Evolutionary conservation across 1,284 basidiomycete species (phyloP).

Genomic region (Cryptococcus maquisensis): DNA sequence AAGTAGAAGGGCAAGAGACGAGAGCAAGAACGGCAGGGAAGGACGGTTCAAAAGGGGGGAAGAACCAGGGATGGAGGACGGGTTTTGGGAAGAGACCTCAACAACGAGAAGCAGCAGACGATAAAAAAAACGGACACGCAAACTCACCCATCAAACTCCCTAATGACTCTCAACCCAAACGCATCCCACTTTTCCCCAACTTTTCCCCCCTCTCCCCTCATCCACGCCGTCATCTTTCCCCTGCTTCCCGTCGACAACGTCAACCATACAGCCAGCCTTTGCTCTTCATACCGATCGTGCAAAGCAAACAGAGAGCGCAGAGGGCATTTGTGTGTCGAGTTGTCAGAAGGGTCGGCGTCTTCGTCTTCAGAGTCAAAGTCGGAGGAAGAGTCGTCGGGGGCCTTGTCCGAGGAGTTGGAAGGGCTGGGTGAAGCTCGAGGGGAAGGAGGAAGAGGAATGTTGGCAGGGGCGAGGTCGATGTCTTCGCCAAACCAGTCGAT

Average conservation of each 20-base stretch:
- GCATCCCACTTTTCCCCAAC: constrained; percentile 30
- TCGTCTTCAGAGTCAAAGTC: constrained; percentile 27
- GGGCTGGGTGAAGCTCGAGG: neutral
- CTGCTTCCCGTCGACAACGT: constrained; percentile 13
- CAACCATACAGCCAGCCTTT: constrained; percentile 33
- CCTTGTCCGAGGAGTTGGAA: neutral
- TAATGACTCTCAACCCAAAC: constrained; percentile 24
- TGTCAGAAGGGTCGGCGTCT: constrained; percentile 1
- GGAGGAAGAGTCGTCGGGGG: constrained; percentile 2
- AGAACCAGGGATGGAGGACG: too few relatives aligned
- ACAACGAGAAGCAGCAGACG: neutral
- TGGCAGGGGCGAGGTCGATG: neutral
- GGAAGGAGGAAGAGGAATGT: neutral
- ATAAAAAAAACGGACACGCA: neutral
- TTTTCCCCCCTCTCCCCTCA: constrained; percentile 25
- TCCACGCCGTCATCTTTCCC: constrained; percentile 28
- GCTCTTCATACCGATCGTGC: constrained; percentile 37
- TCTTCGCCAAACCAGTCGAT: constrained; percentile 15
- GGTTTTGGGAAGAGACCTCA: too few relatives aligned
- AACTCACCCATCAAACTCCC: constrained; percentile 26
- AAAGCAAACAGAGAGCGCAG: constrained; percentile 28
- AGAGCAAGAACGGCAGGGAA: too few relatives aligned
- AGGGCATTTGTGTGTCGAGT: constrained; percentile 19
- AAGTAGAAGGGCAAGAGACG: too few relatives aligned
- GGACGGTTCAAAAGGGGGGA: too few relatives aligned